A percentile compares a stretch with the other conserved stretches of the same genome.
Conservation (phyloP, 2,329 filamentous ascomycete species). For the Trichoderma simmonsii region DNA sequence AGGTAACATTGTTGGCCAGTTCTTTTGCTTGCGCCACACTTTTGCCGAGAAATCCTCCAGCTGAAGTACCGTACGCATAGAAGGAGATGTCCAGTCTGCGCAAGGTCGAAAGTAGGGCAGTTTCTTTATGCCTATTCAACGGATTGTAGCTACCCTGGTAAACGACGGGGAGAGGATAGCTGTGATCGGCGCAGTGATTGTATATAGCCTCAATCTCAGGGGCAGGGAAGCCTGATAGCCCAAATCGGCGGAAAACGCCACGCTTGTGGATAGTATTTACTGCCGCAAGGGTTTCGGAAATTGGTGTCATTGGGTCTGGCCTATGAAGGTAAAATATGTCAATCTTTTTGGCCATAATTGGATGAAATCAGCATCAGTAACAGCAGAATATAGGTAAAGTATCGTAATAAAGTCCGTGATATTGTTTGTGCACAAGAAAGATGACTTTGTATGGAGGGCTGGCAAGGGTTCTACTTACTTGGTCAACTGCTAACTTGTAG, state of each 20-base stretch:
- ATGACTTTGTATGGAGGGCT: neutral
- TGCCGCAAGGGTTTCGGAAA: constrained; percentile 19
- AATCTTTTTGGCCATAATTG: constrained; percentile 9
- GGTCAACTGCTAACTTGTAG: constrained; percentile 13
- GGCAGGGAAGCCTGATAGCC: constrained; percentile 21
- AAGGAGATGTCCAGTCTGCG: constrained; percentile 20
- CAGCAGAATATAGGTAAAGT: neutral
- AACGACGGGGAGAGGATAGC: neutral
- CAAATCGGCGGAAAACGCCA: constrained; percentile 19
- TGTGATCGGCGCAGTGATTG: neutral
- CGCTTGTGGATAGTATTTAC: constrained; percentile 19
- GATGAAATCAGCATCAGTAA: neutral
- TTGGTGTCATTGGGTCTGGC: constrained; percentile 19
- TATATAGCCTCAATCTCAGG: constrained; percentile 12
- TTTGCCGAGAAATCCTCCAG: constrained; percentile 22
- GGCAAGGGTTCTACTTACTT: constrained; percentile 6
- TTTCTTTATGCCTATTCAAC: constrained; percentile 20
- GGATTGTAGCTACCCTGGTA: neutral
- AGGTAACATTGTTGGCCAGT: neutral
- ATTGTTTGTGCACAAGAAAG: neutral
- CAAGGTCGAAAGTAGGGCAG: constrained; percentile 15
- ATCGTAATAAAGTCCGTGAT: neutral
- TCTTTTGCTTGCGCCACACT: constrained; percentile 17
- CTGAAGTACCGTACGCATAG: constrained; percentile 22
- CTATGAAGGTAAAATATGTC: constrained; percentile 21